Percentiles rank a stretch among this genome's conserved stretches.
These are phyloP conservation scores for Agaricus subrufescens DNA, from an alignment of 768 basidiomycete species.

Conservation along the genomic window DNA sequence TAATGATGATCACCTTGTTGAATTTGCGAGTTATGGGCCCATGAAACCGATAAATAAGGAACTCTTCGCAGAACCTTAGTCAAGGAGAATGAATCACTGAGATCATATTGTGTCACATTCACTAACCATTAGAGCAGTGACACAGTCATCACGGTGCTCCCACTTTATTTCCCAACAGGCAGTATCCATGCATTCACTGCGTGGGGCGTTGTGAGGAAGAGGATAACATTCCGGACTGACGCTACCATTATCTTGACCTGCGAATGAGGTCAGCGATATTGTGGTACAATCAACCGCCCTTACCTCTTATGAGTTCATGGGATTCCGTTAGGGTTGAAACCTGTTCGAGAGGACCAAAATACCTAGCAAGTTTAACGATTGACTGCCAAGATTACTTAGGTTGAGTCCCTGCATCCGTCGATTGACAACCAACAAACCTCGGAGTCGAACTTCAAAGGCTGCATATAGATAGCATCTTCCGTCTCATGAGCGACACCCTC, in stretches of 20 bases:
- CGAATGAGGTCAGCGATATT: neutral
- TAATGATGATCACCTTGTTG: neutral
- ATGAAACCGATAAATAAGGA: constrained; percentile 70
- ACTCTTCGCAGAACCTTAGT: constrained; percentile 62
- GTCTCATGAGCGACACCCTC: constrained; percentile 11
- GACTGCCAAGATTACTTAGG: constrained; percentile 29
- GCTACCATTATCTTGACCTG: neutral
- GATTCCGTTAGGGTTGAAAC: constrained; percentile 28
- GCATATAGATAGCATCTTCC: constrained; percentile 38
- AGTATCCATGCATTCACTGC: constrained; percentile 50
- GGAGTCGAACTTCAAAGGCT: constrained; percentile 56
- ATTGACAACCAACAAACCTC: constrained; percentile 36
- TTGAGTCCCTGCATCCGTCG: neutral
- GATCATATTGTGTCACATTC: neutral
- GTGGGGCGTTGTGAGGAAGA: constrained; percentile 52
- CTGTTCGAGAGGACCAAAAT: constrained; percentile 64
- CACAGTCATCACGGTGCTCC: constrained; percentile 70
- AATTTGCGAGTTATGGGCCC: constrained; percentile 59
- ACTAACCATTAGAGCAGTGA: constrained; percentile 65
- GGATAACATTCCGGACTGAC: constrained; percentile 25
- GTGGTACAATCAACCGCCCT: neutral
- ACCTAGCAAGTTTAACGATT: constrained; percentile 43
- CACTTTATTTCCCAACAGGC: constrained; percentile 78
- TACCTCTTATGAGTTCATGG: constrained; percentile 6
- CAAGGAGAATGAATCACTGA: neutral